A percentile compares a stretch with the other conserved stretches of the same genome.
phyloP scores from a whole-genome alignment of 177 flowering plant species.

The Vitis hybrid region DNA sequence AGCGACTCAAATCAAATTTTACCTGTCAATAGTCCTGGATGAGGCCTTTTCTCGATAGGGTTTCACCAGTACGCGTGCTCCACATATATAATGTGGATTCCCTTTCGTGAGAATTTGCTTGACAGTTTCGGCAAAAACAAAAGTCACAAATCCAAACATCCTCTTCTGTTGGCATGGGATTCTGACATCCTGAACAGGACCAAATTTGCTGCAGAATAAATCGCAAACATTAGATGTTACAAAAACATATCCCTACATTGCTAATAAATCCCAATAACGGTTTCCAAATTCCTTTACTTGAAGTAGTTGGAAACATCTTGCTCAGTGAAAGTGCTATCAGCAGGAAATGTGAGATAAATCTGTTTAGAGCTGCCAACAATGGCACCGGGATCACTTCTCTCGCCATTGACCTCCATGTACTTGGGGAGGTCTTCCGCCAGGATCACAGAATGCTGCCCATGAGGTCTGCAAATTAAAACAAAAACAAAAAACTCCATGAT shows the following conservation, averaged over 20 bases:
- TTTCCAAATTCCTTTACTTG: constrained; percentile 19
- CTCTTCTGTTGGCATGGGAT: constrained; percentile 85
- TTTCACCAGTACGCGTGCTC: constrained; percentile 84
- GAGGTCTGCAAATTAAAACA: constrained; percentile 42
- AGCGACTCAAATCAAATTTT: not conserved
- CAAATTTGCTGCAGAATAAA: constrained; percentile 53
- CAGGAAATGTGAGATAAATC: constrained; percentile 62
- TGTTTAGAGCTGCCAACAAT: constrained; percentile 50
- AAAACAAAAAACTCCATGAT: not conserved
- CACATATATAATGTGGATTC: constrained; percentile 80
- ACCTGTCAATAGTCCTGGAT: constrained; percentile 64
- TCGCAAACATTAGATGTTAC: no score
- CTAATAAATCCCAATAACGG: no score
- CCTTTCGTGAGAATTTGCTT: constrained; percentile 61
- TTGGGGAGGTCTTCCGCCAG: constrained; percentile 49
- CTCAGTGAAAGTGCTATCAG: constrained; percentile 57
- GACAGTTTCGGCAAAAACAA: constrained; percentile 65
- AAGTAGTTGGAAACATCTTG: constrained; percentile 63
- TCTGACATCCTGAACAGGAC: constrained; percentile 90
- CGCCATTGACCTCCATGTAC: constrained; percentile 37
- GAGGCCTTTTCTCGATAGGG: constrained; percentile 68
- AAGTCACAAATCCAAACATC: constrained; percentile 90
- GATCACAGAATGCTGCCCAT: constrained; percentile 59
- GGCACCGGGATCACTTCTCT: constrained; percentile 41
- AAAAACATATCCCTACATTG: no score